These are phyloP conservation scores for Trichoderma sp. DNA, from an alignment of 2,329 filamentous ascomycete species.

Conservation along the genomic window DNA sequence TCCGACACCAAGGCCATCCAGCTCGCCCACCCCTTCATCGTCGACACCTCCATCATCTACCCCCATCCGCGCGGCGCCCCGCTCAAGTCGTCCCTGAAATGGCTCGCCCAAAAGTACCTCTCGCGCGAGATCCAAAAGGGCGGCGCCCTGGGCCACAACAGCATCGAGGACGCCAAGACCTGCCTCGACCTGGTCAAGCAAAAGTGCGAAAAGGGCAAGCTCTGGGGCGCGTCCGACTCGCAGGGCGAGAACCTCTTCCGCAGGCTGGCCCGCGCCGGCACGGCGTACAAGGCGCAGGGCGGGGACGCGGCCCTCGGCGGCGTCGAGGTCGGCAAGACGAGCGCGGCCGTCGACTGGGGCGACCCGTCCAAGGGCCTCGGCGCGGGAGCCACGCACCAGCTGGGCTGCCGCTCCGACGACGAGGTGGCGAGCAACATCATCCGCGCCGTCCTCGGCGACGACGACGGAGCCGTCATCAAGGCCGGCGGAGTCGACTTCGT, in stretches of 20 bases:
- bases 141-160: conserved; percentile 77
- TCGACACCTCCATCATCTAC: conserved; percentile 88
- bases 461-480: conserved; percentile 58
- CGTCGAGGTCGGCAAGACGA: conserved; percentile 60
- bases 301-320: conserved; percentile 60
- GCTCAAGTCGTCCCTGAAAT: conserved; percentile 88
- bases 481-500: conserved; percentile 67
- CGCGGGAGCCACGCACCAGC: conserved; percentile 57
- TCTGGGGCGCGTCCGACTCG: conserved; percentile 79
- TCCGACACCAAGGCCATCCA: conserved; percentile 82
- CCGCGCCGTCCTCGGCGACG: conserved; percentile 61
- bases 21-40: conserved; percentile 86
- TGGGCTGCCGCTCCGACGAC: conserved; percentile 62
- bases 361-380: conserved; percentile 66
- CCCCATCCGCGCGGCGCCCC: conserved; percentile 89
- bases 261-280: conserved; percentile 68
- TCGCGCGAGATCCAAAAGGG: conserved; percentile 85
- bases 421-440: conserved; percentile 59
- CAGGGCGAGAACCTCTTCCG: conserved; percentile 88
- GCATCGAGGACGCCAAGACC: conserved; percentile 86
- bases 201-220: conserved; percentile 90
- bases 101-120: conserved; percentile 82
- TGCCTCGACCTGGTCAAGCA: conserved; percentile 92
- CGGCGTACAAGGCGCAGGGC: conserved; percentile 63
- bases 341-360: conserved; percentile 87